Evolutionary conservation across 2,329 filamentous ascomycete genomes (phyloP), one percentile per base, ranked within the genome.

Genomic region (Neonectria punicea): DNA sequence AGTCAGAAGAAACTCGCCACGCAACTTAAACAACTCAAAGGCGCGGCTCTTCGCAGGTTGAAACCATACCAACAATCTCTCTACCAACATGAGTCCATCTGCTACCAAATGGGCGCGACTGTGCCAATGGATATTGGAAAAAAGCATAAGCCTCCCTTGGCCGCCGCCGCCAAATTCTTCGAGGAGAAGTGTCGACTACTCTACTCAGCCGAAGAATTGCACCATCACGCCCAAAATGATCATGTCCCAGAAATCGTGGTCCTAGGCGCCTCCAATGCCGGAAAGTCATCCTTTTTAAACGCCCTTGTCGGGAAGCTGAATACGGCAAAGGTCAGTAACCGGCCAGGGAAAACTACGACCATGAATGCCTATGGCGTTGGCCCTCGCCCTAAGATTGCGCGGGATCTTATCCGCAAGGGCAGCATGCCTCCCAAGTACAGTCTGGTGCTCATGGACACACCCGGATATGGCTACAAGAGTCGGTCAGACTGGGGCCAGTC

Each of bases 231-330:
- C 32, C 74, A 81, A 71, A 89, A 89, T 75, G 82, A 81, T 25
- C 80, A 81, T 66, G 78, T 84, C 4, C 87, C 87, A 49, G 87
- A 89, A 69, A 87, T 97, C 55, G 91, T 93, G 75, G 86, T 97
- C 50, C 88, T 97, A 41, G 93, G 93, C 47, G 93, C 94, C 73
- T 94, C 93, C 69, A 97, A 97, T 76, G 93, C 94, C 46, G 93
- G 93, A 75, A 97, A 97, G 78, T 96, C 93, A 2, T 93, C 93
- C 16, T 92, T 97, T 70, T 90, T 97, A 80, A 97, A 97, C 75
- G 91, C 92, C 18, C 86, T 97, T 36, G 87, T 90, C 2, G 90
- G 90, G 36, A 69, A 73, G 3, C 66, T 72, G 25, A 73, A 76
- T 25, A 76, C 85, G 6, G 87, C 87, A 13, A 80, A 82, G 53